Evolutionary conservation across 352 stramenopile genomes (phyloP).

Genomic region (Nothophytophthora sp.): DNA sequence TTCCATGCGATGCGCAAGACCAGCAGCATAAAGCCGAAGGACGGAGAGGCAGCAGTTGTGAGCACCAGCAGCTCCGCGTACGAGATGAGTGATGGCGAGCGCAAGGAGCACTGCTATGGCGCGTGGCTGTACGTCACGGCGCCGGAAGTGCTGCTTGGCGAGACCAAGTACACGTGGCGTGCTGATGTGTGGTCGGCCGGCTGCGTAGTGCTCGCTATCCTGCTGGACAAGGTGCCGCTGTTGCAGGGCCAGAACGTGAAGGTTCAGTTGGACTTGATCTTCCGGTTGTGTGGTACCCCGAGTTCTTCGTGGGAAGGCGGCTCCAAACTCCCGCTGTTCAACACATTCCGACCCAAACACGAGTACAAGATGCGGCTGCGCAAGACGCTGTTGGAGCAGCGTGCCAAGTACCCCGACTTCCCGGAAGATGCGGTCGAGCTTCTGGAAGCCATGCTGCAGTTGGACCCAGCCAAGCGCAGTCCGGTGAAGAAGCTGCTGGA

Average conservation of each 20-base stretch:
- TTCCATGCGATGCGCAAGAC: constrained; percentile 72
- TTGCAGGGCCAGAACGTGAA: constrained; percentile 62
- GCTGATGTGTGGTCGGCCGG: constrained; percentile 79
- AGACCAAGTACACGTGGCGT: constrained; percentile 67
- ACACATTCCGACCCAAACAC: constrained; percentile 57
- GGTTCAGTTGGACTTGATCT: constrained; percentile 81
- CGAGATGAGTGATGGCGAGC: constrained; percentile 73
- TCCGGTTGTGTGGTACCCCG: constrained; percentile 75
- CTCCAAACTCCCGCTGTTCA: constrained; percentile 58
- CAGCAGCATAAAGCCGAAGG: constrained; percentile 31
- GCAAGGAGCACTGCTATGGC: constrained; percentile 73
- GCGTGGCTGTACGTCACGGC: constrained; percentile 66
- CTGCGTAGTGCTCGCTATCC: constrained; percentile 61
- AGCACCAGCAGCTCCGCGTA: constrained; percentile 32
- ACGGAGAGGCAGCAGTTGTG: constrained; percentile 16
- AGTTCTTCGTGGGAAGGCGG: constrained; percentile 49
- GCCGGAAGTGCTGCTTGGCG: constrained; percentile 75
- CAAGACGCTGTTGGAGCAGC: constrained; percentile 77
- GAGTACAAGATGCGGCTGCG: constrained; percentile 78
- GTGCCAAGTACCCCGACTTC: constrained; percentile 54
- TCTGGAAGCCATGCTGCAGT: constrained; percentile 73
- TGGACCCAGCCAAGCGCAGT: constrained; percentile 62
- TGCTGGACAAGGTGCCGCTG: constrained; percentile 67
- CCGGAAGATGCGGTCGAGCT: constrained; percentile 59
- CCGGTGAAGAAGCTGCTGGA: constrained; percentile 55